Conservation (phyloP, 176 grass and related monocot species). For the Olyra latifolia region DNA sequence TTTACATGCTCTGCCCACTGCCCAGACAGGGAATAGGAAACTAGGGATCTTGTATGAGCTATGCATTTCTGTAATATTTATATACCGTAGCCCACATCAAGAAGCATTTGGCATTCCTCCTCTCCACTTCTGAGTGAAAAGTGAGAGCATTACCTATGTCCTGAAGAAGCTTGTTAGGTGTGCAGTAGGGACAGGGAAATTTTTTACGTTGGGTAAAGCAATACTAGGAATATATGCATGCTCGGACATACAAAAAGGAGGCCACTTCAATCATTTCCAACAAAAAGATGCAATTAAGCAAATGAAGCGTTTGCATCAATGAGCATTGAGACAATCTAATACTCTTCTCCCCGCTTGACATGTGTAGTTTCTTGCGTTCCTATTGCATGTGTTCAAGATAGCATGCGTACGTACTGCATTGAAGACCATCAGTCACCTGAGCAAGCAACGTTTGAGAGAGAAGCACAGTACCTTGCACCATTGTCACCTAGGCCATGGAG, state of each 20-base stretch:
- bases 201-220: constrained; percentile 44
- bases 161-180: constrained; percentile 37
- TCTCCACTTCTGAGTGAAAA: constrained; percentile 35
- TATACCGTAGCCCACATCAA: constrained; percentile 29
- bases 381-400: neutral
- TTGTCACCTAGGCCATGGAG: constrained; percentile 89
- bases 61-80: constrained; percentile 20
- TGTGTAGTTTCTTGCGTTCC: constrained; percentile 17
- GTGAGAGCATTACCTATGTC: constrained; percentile 12
- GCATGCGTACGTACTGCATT: constrained; percentile 19
- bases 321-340: constrained; percentile 15
- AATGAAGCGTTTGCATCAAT: constrained; percentile 37
- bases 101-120: constrained; percentile 58
- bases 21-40: constrained; percentile 14
- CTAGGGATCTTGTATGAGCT: constrained; percentile 20
- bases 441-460: neutral
- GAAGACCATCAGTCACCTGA: neutral
- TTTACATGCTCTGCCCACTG: constrained; percentile 19
- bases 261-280: constrained; percentile 46
- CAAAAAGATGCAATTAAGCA: constrained; percentile 26
- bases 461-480: constrained; percentile 61
- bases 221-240: constrained; percentile 92
- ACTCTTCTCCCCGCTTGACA: neutral
- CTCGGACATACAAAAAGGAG: constrained; percentile 38
- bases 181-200: constrained; percentile 39